phyloP scores from a whole-genome alignment of 768 basidiomycete species.

The Infundibulicybe gibba region DNA sequence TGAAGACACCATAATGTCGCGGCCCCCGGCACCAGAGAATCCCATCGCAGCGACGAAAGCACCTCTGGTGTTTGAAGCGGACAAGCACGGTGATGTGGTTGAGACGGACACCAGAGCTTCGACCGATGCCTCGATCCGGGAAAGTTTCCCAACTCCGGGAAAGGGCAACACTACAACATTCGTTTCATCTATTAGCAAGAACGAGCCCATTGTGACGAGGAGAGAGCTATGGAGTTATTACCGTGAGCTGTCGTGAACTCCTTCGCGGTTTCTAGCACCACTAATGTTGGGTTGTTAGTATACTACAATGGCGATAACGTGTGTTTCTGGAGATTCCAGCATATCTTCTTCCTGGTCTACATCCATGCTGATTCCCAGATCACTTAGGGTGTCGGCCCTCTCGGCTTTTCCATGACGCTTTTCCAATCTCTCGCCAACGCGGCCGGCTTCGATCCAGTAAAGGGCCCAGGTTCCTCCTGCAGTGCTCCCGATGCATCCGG shows the following conservation, averaged over 20 bases:
- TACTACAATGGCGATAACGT: constrained; percentile 84
- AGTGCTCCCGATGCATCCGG: constrained; percentile 53
- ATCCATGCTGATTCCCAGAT: constrained; percentile 1
- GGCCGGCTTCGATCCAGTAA: constrained; percentile 72
- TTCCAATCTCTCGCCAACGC: constrained; percentile 71
- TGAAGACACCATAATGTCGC: constrained; percentile 15
- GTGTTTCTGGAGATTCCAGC: constrained; percentile 9
- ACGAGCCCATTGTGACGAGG: constrained; percentile 70
- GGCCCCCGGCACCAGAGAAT: constrained; percentile 19
- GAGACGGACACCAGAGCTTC: constrained; percentile 6
- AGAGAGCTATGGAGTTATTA: constrained; percentile 82
- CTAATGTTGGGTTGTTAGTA: constrained; percentile 33
- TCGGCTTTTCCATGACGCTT: constrained; percentile 65
- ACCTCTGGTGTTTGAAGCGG: constrained; percentile 3
- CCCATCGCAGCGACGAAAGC: constrained; percentile 10
- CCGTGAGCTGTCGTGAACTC: constrained; percentile 35
- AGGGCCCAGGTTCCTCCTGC: constrained; percentile 72
- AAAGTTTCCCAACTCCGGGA: constrained; percentile 1
- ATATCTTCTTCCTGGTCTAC: background rate
- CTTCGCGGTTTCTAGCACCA: no score
- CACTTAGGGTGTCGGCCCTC: constrained; percentile 62
- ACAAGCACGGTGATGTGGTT: constrained; percentile 8
- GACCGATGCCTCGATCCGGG: constrained; percentile 5
- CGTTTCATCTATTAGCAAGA: constrained; percentile 35
- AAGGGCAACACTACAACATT: constrained; percentile 21